Base-by-base conservation (phyloP, 176 grass and related monocot genomes). In the Carex littledalei region DNA sequence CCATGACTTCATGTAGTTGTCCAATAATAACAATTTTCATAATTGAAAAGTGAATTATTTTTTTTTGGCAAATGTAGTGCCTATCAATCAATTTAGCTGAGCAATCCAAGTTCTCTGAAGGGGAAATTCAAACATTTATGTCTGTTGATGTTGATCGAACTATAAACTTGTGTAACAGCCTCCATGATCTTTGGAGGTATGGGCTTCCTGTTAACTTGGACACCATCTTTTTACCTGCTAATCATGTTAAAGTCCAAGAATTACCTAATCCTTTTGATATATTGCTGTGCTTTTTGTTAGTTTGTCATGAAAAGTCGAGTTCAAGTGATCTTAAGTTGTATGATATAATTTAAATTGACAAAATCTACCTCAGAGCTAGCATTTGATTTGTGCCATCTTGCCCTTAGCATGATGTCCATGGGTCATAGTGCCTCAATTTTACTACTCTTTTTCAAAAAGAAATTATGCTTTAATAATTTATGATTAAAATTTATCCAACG, bases 121-220 rank as follows among this genome's bases (percentile, higher is more conserved):
- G 95, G 85, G 89, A 94, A 90, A 85, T 98, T 87, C 95, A 98
- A 83, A 98, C 91, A 61, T 98, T 91, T 79, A 98, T 98, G 95
- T 98, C 92, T 83, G 79, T 98, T 86, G 95, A 98, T 81, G 93
- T 89, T 84, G 95, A 98, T 74, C 87, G 92, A 86, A 94, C 88
- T 49, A 82, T 94, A 87, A 98, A 94, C 69, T 55, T 98, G 72
- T 91, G 92, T 90, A 98, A 98, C 22, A 93, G 93, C 68, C 91
- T 98, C 82, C 95, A 98, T 10, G 92, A 98, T 89, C 85, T 89
- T 85, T 98, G 95, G 95, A 98, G 95, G 95, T 98, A 93, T 47
- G 64, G 52, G 49, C 13, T 86, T 32, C 24, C 31, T 82, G 35
- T 80, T 49, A 49, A 45, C 68, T 72, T 72, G 39, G 18, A 20